Conservation (phyloP, 2,329 filamentous ascomycete genomes). For the Rutstroemia sp. region DNA sequence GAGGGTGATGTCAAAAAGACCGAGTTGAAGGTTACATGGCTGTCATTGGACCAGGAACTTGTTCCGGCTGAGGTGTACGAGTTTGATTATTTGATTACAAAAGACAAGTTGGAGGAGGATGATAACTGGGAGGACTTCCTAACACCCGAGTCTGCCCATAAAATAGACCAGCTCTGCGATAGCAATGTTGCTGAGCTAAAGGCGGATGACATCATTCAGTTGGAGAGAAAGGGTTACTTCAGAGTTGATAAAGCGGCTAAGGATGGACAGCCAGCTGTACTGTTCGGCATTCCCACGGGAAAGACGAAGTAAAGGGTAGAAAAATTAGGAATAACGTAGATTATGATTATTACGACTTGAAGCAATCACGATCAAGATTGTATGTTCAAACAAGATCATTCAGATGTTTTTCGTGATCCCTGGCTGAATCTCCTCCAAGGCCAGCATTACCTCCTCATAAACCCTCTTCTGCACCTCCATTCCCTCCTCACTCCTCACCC, state of each 20-base stretch:
- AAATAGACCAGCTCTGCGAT: conserved; percentile 71
- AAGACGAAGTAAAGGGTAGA: conserved; percentile 35
- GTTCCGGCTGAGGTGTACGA: conserved; percentile 82
- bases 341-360: not conserved
- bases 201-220: conserved; percentile 87
- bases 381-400: not conserved
- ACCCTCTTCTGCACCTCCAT: conserved; percentile 31
- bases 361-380: no score
- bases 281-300: conserved; percentile 65
- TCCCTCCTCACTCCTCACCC: conserved; percentile 34
- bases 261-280: conserved; percentile 52
- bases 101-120: conserved; percentile 87
- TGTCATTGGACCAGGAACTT: conserved; percentile 70
- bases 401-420: conserved; percentile 27
- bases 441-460: conserved; percentile 36
- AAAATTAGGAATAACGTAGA: not conserved
- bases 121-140: conserved; percentile 80
- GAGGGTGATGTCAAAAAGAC: conserved; percentile 92
- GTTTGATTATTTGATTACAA: conserved; percentile 91
- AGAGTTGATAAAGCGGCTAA: conserved; percentile 63
- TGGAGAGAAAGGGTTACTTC: conserved; percentile 90
- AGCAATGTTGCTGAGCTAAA: conserved; percentile 71
- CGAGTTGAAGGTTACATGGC: conserved; percentile 94
- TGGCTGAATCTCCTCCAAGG: conserved; percentile 37
- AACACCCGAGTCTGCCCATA: conserved; percentile 63